phyloP scores from a whole-genome alignment of 495 filamentous ascomycete species.

The Chaetomium cochliodes region DNA sequence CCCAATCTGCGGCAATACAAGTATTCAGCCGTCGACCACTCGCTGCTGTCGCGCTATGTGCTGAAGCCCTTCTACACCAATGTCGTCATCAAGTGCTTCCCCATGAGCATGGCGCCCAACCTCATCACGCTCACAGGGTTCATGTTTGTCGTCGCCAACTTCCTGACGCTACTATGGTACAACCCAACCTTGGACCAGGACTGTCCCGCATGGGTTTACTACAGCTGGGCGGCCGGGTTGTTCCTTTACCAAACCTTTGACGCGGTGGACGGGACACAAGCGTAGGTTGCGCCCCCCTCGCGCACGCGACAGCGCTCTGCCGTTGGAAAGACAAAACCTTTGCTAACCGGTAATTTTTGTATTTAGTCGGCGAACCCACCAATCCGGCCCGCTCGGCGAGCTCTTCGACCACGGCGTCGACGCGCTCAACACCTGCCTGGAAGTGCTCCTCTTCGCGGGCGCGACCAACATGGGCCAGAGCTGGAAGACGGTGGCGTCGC shows the following conservation, averaged over 20 bases:
- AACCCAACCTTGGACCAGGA: constrained; percentile 91
- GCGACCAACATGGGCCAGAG: constrained; percentile 90
- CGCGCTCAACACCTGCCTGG: constrained; percentile 91
- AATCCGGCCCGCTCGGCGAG: constrained; percentile 92
- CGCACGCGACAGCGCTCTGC: too few relatives aligned
- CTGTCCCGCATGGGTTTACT: constrained; percentile 93
- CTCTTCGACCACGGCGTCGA: constrained; percentile 98
- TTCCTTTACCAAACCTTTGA: constrained; percentile 99
- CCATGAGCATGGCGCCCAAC: constrained; percentile 88
- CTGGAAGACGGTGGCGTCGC: constrained; percentile 80
- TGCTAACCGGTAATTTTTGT: constrained; percentile 25
- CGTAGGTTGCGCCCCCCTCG: constrained; percentile 52
- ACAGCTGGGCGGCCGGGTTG: constrained; percentile 80
- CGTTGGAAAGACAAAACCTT: neutral
- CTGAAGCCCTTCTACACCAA: constrained; percentile 98
- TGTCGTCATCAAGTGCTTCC: constrained; percentile 88
- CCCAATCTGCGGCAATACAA: constrained; percentile 87
- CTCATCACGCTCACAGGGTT: constrained; percentile 89
- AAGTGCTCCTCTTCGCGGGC: constrained; percentile 85
- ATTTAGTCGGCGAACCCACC: constrained; percentile 74
- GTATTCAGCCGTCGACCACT: constrained; percentile 88
- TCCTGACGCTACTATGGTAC: constrained; percentile 93
- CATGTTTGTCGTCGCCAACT: constrained; percentile 84
- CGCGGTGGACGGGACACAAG: constrained; percentile 92
- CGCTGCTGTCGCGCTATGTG: constrained; percentile 81